A percentile compares a stretch with the other conserved stretches of the same genome.
These are phyloP conservation scores for Platismatia glauca DNA, from an alignment of 495 filamentous ascomycete genomes.

Conservation along the genomic window DNA sequence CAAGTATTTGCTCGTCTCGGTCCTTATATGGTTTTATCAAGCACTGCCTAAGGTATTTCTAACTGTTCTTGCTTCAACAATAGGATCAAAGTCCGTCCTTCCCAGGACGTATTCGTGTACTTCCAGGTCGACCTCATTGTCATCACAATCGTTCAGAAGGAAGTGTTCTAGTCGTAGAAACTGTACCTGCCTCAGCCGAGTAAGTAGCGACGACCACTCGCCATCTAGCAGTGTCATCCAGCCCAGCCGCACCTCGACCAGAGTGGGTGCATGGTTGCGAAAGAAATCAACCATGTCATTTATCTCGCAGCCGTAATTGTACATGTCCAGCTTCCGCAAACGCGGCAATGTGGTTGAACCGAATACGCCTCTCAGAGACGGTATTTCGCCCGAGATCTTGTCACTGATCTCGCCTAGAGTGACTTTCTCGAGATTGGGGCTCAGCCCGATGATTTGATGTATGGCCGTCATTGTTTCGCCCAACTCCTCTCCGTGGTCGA, in stretches of 20 bases:
- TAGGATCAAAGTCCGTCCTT: not conserved
- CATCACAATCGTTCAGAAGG: not conserved
- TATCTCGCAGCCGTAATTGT: not conserved
- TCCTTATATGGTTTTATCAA: not conserved
- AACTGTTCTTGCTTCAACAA: not conserved
- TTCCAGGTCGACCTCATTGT: conserved; percentile 2
- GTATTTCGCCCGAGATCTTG: not conserved
- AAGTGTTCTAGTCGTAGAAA: not conserved
- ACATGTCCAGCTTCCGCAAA: not conserved
- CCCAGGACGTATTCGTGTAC: not conserved
- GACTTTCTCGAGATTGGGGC: conserved; percentile 1
- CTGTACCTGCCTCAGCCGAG: not conserved
- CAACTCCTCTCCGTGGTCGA: not conserved
- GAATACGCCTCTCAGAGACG: not conserved
- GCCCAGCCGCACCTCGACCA: not conserved
- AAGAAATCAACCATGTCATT: not conserved
- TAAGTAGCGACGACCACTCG: not conserved
- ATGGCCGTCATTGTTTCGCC: not conserved
- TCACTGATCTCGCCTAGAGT: not conserved
- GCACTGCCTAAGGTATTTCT: not conserved
- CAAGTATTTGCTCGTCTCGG: not conserved
- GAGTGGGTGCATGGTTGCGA: not conserved
- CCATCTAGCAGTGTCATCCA: not conserved
- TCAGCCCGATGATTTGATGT: not conserved
- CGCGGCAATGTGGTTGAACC: not conserved